These are phyloP conservation scores for Flaveria robusta DNA, from an alignment of 129 eudicot species.

Conservation along the genomic window DNA sequence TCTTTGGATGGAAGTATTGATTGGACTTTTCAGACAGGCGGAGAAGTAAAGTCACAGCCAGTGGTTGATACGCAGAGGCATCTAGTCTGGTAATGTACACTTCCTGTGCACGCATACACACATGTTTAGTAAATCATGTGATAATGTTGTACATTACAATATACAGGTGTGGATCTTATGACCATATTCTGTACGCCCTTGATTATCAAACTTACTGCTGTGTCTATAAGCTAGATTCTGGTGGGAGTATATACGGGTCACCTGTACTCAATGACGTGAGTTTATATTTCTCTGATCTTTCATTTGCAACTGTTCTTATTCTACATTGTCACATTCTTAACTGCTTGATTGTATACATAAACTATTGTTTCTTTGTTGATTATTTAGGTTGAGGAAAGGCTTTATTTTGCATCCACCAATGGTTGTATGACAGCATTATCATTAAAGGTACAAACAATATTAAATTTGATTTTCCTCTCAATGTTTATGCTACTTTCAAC, in stretches of 20 bases:
- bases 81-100: conserved; percentile 68
- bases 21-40: conserved; percentile 77
- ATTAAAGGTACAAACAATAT: conserved; percentile 41
- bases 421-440: conserved; percentile 73
- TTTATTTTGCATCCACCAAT: conserved; percentile 83
- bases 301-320: conserved; percentile 2
- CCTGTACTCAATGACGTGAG: conserved; percentile 77
- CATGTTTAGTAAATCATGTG: not conserved
- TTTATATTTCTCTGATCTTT: conserved; percentile 18
- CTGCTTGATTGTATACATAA: conserved; percentile 11
- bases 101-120: not conserved
- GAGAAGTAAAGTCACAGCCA: conserved; percentile 93
- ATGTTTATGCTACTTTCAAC: conserved; percentile 14
- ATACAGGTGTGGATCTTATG: conserved; percentile 93
- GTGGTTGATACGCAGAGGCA: conserved; percentile 69
- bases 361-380: not conserved
- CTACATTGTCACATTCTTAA: not conserved
- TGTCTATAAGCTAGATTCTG: conserved; percentile 61
- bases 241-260: conserved; percentile 85
- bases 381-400: conserved; percentile 57
- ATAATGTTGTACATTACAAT: conserved; percentile 10
- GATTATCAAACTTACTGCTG: conserved; percentile 63
- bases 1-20: conserved; percentile 58
- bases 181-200: conserved; percentile 78
- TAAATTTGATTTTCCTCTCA: not conserved